Conservation (phyloP, 257 asterid genomes). For the Nicotiana otophora region DNA sequence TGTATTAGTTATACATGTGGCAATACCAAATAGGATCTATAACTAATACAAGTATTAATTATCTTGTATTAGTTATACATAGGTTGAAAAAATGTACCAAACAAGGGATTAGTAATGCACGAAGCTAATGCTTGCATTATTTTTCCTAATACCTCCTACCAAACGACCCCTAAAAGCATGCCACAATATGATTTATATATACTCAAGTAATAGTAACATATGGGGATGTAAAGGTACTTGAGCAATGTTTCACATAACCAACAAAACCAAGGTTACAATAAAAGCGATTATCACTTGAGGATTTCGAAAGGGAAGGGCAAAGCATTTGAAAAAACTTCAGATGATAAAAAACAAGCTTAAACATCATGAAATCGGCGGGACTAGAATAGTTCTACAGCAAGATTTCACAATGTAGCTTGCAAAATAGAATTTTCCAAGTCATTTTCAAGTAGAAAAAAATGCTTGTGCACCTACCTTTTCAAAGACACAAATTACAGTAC, state of each 20-base stretch:
- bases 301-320: not conserved
- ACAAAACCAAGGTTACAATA: not conserved
- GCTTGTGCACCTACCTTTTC: constrained; percentile 61
- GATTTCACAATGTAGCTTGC: not conserved
- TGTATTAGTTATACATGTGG: too few relatives aligned
- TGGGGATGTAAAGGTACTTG: not conserved
- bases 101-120: too few relatives aligned
- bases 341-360: not conserved
- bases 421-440: not conserved
- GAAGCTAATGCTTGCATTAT: too few relatives aligned
- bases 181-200: not conserved
- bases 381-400: not conserved
- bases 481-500: constrained; percentile 89
- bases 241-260: not conserved
- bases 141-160: too few relatives aligned
- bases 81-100: too few relatives aligned
- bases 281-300: not conserved
- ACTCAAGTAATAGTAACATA: not conserved
- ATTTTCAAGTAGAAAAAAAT: not conserved
- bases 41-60: too few relatives aligned
- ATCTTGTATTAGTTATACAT: too few relatives aligned
- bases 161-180: not conserved
- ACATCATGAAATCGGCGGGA: not conserved
- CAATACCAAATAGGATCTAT: too few relatives aligned
- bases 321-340: not conserved